These are phyloP conservation scores for Lactarius sp. DNA, from an alignment of 768 basidiomycete genomes.

Conservation along the genomic window DNA sequence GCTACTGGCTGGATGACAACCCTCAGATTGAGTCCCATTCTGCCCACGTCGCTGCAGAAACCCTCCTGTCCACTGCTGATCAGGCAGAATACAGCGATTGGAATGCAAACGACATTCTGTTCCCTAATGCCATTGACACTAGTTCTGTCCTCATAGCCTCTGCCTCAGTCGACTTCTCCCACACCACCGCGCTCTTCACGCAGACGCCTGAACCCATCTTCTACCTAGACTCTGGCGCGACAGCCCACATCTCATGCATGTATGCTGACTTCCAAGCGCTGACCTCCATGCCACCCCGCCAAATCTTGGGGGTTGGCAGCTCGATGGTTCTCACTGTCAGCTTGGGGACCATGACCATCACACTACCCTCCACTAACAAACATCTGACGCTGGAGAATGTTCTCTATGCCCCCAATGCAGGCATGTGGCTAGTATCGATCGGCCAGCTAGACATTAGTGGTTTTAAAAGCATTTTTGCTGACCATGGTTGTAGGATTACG, in stretches of 20 bases:
- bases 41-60: background rate
- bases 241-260: conserved; percentile 29
- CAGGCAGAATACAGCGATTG: background rate
- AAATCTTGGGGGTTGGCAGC: conserved; percentile 31
- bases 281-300: conserved; percentile 25
- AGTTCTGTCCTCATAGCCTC: background rate
- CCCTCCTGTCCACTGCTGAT: background rate
- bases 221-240: conserved; percentile 31
- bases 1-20: background rate
- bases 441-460: background rate
- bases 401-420: conserved; percentile 25
- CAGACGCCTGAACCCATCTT: background rate
- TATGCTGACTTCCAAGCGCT: conserved; percentile 29
- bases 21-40: background rate
- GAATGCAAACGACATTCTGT: background rate
- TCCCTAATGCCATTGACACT: background rate
- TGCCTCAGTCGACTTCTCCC: background rate
- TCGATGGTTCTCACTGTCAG: conserved; percentile 29
- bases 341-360: conserved; percentile 29
- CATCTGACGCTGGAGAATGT: background rate
- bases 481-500: background rate
- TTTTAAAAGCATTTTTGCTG: too few relatives aligned
- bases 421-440: conserved; percentile 24
- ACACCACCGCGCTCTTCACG: background rate
- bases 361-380: background rate